Base-by-base conservation (phyloP, 2,329 filamentous ascomycete species). In the Sporothrix inflata region DNA sequence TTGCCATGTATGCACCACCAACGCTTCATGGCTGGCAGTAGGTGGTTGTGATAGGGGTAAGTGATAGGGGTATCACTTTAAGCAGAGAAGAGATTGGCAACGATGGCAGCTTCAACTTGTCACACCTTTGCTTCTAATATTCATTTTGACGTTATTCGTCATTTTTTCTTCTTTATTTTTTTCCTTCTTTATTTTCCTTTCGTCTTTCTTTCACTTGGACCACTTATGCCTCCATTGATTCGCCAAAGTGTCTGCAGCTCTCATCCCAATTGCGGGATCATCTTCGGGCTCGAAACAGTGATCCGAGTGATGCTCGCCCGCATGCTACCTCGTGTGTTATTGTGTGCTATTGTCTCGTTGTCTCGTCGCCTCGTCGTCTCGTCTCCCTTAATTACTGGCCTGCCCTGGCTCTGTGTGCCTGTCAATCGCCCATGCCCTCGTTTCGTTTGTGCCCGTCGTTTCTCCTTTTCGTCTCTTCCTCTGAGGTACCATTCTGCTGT, bases 251-350 rank as follows among this genome's bases (percentile, higher is more conserved):
- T 40, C 21, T 27, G 21, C 21, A 45, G 9, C 12, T 45, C 14
- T 19, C 60, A 6, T 42, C 40, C 12, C 60, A 65, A 19, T 16
- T 27, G 45, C 34, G 60, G 55, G 60, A 63, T 63, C 60, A 11
- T 19, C 60, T 38, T 45, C 34, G n/a, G 34, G n/a, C 60, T 27
- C 60, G 60, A 65, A 65, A 65, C n/a, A 16, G 38, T 27, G 60
- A 65, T 65, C 60, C 14, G 60, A 65, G 34, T 34, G 55, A 40
- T 60, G 55, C 30, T 60, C 55, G 38, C 60, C 60, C 60, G 60
- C 60, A 65, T 65, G 38, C 60, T 45, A 65, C 60, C 38, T 12
- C 27, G n/a, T 21, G 34, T 49, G 42, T 14, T 49, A 12, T 66
- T 19, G 9, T 27, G 8, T 1, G 11, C 42, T 47, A 47, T 47